Conservation (phyloP, 306 rosid species). For the Cucurbita moschata region DNA sequence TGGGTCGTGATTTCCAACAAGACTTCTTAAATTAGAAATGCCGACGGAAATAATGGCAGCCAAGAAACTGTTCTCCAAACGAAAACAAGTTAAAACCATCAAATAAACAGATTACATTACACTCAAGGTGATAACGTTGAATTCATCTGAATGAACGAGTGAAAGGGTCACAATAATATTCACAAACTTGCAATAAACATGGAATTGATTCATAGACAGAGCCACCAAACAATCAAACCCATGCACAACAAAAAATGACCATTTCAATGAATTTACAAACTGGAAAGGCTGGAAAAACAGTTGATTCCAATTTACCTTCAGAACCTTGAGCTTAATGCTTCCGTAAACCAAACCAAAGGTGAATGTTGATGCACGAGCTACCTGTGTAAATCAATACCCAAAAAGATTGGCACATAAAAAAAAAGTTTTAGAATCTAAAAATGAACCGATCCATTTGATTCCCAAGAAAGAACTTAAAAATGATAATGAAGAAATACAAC, state of each 20-base stretch:
- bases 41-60: not conserved
- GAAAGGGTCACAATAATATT: not conserved
- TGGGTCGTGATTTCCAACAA: not conserved
- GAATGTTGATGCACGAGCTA: constrained; percentile 38
- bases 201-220: not conserved
- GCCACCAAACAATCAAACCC: not conserved
- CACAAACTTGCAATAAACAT: not conserved
- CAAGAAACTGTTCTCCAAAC: not conserved
- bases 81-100: not conserved
- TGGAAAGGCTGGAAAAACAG: not conserved
- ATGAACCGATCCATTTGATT: not conserved
- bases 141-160: not conserved
- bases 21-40: not conserved
- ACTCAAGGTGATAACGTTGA: not conserved
- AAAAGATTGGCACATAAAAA: not conserved
- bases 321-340: constrained; percentile 23
- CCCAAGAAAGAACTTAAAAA: not conserved
- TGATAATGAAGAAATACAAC: not conserved
- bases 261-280: not conserved
- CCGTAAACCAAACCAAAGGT: constrained; percentile 29
- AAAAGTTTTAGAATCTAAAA: too few species aligned
- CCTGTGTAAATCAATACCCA: constrained; percentile 10
- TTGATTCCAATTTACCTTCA: constrained; percentile 14
- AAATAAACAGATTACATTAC: not conserved
- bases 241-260: not conserved